Evolutionary conservation across 306 rosid species (phyloP), one percentile per base, ranked within the genome.

Genomic region (Ammopiptanthus mongolicus): DNA sequence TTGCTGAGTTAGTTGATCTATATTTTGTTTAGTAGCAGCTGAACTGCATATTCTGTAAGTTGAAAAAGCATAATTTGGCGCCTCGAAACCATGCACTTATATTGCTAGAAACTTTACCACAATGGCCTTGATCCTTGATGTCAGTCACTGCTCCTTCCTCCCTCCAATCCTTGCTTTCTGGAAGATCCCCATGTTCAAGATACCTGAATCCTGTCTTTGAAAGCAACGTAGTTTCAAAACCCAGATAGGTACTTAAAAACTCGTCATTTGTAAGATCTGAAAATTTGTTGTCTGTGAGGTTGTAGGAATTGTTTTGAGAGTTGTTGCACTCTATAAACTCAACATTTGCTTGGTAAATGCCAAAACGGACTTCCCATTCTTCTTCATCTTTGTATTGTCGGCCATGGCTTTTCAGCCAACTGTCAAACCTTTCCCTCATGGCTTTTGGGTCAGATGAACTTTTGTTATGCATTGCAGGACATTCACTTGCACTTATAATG

Each of bases 231-330:
- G 73, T 11, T 75, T 11, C 25, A 34, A 52, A 78, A 47, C 96
- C 91, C 82, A 88, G 62, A 81, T 83, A 80, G 10, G 19, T 69
- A 1, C 42, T 28, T 60, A 11, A 70, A 47, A 88, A 93, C 85
- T 90, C 90, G 1, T 19, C 71, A 61, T 88, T 93, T 56, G 95
- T 86, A 70, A 90, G 73, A 69, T 93, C 97, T 70, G 95, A 90
- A 77, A 84, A 93, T 55, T 58, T 82, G 66, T 88, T 93, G 72
- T 93, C 91, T 4, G 81, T 72, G 29, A 93, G 91, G 65, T 84
- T 83, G 80, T 84, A 87, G 4, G 95, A 76, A 31, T 48, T 52
- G 75, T 90, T 87, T 39, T 80, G 85, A 19, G 93, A 82, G 55
- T 93, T 90, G 65, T 53, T 28, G 29, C 51, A 44, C 72, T 87